phyloP scores from a whole-genome alignment of 805 yeast species.

The Ogataea kodamae region DNA sequence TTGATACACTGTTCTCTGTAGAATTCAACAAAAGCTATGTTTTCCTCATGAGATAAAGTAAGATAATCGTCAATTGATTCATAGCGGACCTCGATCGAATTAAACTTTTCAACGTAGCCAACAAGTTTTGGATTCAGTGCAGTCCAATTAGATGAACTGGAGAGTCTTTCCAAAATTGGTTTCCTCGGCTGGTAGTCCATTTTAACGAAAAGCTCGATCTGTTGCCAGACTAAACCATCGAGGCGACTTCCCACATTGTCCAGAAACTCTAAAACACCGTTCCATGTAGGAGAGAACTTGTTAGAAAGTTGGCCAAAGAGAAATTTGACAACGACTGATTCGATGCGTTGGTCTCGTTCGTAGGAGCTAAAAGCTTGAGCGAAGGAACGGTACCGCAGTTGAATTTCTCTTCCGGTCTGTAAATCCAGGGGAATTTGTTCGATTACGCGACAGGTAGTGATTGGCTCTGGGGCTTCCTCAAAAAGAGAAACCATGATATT shows the following conservation, averaged over 20 bases:
- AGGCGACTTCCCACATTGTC: slow-evolving; percentile 43
- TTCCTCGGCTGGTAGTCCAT: slow-evolving; percentile 14
- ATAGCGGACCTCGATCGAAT: slow-evolving; percentile 33
- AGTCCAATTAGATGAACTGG: slow-evolving; percentile 20
- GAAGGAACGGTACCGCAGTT: slow-evolving; percentile 61
- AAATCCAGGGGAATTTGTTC: slow-evolving; percentile 74
- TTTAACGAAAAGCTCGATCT: slow-evolving; percentile 37
- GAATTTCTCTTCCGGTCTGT: slow-evolving; percentile 68
- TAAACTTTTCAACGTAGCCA: slow-evolving; percentile 35
- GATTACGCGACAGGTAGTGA: slow-evolving; percentile 48
- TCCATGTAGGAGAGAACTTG: slow-evolving; percentile 84
- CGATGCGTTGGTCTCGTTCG: slow-evolving; percentile 23
- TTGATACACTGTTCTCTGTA: slow-evolving; percentile 56
- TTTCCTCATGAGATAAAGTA: slow-evolving; percentile 35
- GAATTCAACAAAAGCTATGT: slow-evolving; percentile 38
- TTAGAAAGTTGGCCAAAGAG: slow-evolving; percentile 70
- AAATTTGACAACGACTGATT: slow-evolving; percentile 42
- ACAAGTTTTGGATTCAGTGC: slow-evolving; percentile 45
- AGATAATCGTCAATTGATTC: slow-evolving; percentile 35
- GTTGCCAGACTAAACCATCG: slow-evolving; percentile 52
- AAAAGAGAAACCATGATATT: slow-evolving; percentile 41
- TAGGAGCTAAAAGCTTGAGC: slow-evolving; percentile 40
- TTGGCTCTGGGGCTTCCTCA: slow-evolving; percentile 27
- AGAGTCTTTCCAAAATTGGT: background rate
- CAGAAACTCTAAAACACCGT: slow-evolving; percentile 61